Evolutionary conservation across 192 early-diverging fungal genomes (phyloP), one percentile per base, ranked within the genome.

Genomic region (Backusella macrospora): DNA sequence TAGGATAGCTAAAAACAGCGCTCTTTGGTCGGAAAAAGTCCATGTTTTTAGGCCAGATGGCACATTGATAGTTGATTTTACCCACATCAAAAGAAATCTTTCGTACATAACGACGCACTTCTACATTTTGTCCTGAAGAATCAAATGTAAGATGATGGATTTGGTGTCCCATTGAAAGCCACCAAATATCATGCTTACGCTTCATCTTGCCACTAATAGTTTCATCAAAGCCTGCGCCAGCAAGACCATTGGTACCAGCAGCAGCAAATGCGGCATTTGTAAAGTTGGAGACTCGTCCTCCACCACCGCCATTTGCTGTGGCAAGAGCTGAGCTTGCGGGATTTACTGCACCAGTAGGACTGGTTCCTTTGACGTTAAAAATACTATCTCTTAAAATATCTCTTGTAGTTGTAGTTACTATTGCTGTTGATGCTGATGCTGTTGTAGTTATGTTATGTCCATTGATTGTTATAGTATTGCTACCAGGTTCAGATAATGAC

Each of bases 131-230:
- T 10, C 87, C 85, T 0, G 89, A 73, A 0, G 88, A 80, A 65
- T 92, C 89, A 72, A 86, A 86, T n/a, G 87, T 90, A 5, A 99
- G 84, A 37, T 86, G 79, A 69, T 99, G 97, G 8, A 99, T 85
- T 76, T 97, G 93, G 72, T 96, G 92, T 0, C 97, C 97, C 81
- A 96, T 92, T 77, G 91, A 93, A 23, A 99, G 85, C 85, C 90
- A 96, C 43, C 70, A 77, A n/a, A 72, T 48, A 47, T 42, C 72
- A 43, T 77, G 70, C 6, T 77, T 77, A 64, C 68, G 64, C 13
- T 65, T 62, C 29, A 49, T 45, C 29, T 69, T 43, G 1, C 70
- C 67, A 8, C 15, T 26, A 7, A 65, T 62, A 0, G 43, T 46
- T 63, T 76, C 68, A 46, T 23, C 21, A 55, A 63, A 39, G 4